Evolutionary conservation across 306 rosid species (phyloP), one percentile per base, ranked within the genome.

Genomic region (Pyrus pyrifolia): DNA sequence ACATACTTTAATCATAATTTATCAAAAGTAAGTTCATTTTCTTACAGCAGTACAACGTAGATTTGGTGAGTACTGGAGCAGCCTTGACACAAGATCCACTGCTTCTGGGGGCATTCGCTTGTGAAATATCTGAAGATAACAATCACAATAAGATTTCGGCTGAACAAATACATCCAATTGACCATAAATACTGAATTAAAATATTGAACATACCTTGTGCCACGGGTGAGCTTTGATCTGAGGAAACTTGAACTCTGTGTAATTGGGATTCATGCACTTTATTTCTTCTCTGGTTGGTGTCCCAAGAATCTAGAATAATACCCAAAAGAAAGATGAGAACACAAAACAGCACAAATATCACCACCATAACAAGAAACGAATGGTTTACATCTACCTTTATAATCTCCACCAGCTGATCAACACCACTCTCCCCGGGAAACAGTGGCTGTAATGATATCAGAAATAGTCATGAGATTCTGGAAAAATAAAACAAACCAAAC

Each of bases 381-480:
- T 23, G 51, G 4, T 12, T 51, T 11, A 5, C 53, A 71, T 9
- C 73, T 57, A 19, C 98, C 95, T 94, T 94, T 68, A 94, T 94
- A 73, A 94, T 94, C 87, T 94, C 97, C 23, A 94, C 98, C 84
- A 94, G 84, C 81, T 94, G 98, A 91, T 94, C 98, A 77, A 94
- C 96, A 22, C 97, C 97, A 77, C 96, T 94, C 74, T 91, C 98
- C 45, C 98, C 98, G 9, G 98, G 98, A 90, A 94, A 94, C 86
- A 94, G 66, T 13, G 98, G 98, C 98, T 94, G 93, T 86, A 89
- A 79, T 7, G 73, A 81, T 53, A 67, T 80, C 72, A 77, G 57
- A 81, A 66, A 71, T 55, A 66, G 75, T 46, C 67, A 18, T 61
- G 38, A 27, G 68, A 57, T 46, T 35, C 51, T 38, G 42, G 42